Evolutionary conservation across 306 rosid genomes (phyloP).

Genomic region (Lathyrus oleraceus): DNA sequence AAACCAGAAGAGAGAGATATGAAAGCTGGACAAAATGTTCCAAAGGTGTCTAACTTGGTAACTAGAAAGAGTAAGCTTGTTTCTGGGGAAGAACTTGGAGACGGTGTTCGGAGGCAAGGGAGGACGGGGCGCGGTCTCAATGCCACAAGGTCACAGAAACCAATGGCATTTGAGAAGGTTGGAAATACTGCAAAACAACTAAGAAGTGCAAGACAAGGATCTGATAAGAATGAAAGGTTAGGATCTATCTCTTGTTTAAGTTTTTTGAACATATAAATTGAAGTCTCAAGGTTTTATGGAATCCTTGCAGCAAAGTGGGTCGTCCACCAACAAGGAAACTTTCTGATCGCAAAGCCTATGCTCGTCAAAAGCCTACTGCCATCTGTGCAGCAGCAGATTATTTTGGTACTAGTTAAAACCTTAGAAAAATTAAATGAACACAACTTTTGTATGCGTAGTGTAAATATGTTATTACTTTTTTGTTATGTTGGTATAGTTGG

Average conservation of each 20-base stretch:
- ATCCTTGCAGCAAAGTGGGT: conserved; percentile 86
- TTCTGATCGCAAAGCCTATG: conserved; percentile 88
- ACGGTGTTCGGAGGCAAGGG: conserved; percentile 97
- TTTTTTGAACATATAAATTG: conserved; percentile 31
- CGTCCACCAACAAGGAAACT: conserved; percentile 98
- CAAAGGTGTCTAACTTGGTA: conserved; percentile 63
- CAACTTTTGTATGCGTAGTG: conserved; percentile 11
- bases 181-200: conserved; percentile 93
- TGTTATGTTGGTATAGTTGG: conserved; percentile 63
- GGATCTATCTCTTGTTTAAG: conserved; percentile 27
- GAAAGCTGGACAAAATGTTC: conserved; percentile 70
- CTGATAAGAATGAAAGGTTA: conserved; percentile 87
- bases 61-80: conserved; percentile 75
- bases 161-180: conserved; percentile 73
- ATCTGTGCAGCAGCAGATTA: conserved; percentile 71
- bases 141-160: conserved; percentile 64
- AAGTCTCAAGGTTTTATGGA: conserved; percentile 44
- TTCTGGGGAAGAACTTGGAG: conserved; percentile 88
- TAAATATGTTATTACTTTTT: conserved; percentile 44
- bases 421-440: conserved; percentile 22
- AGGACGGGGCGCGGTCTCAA: conserved; percentile 80
- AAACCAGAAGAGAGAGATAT: conserved; percentile 75
- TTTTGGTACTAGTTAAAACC: conserved; percentile 60
- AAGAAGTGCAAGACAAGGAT: conserved; percentile 79
- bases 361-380: conserved; percentile 85